These are phyloP conservation scores for Asterionellopsis glacialis DNA, from an alignment of 108 stramenopile genomes.

Conservation along the genomic window DNA sequence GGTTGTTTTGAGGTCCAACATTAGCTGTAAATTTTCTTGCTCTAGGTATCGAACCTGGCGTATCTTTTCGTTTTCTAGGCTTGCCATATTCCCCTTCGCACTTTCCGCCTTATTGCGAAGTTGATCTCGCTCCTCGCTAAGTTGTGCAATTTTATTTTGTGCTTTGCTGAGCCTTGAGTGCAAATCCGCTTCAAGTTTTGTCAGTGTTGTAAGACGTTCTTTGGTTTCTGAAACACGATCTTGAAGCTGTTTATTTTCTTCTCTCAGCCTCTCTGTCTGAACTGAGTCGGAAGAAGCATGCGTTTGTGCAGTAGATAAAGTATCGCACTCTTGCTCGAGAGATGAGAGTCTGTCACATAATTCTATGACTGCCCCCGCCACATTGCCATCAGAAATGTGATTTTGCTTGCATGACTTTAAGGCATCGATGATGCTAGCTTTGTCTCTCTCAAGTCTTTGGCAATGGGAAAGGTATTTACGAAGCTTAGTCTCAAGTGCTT, in stretches of 20 bases:
- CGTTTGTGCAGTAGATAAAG: constrained; percentile 32
- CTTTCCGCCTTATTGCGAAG: constrained; percentile 19
- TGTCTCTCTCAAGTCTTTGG: constrained; percentile 73
- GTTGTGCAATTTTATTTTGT: constrained; percentile 30
- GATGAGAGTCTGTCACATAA: constrained; percentile 61
- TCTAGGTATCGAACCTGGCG: constrained; percentile 67
- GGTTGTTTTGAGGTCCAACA: constrained; percentile 63
- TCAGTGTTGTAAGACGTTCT: constrained; percentile 27
- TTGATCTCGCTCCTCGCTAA: constrained; percentile 30
- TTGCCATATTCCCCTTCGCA: constrained; percentile 21
- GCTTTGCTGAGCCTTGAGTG: constrained; percentile 32
- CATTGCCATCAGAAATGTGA: constrained; percentile 44
- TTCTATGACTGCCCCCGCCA: constrained; percentile 46
- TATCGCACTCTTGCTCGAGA: constrained; percentile 57
- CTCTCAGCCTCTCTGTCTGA: constrained; percentile 39
- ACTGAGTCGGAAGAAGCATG: constrained; percentile 29
- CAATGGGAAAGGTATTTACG: constrained; percentile 73
- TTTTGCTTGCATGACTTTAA: constrained; percentile 30
- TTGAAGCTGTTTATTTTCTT: constrained; percentile 30
- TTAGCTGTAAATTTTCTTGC: constrained; percentile 82
- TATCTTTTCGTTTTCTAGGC: constrained; percentile 38
- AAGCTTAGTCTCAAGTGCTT: constrained; percentile 72
- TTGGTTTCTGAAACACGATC: constrained; percentile 12
- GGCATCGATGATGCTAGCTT: constrained; percentile 44
- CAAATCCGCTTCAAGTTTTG: constrained; percentile 26